phyloP scores from a whole-genome alignment of 2,329 filamentous ascomycete genomes.

The Pochonia chlamydosporia region DNA sequence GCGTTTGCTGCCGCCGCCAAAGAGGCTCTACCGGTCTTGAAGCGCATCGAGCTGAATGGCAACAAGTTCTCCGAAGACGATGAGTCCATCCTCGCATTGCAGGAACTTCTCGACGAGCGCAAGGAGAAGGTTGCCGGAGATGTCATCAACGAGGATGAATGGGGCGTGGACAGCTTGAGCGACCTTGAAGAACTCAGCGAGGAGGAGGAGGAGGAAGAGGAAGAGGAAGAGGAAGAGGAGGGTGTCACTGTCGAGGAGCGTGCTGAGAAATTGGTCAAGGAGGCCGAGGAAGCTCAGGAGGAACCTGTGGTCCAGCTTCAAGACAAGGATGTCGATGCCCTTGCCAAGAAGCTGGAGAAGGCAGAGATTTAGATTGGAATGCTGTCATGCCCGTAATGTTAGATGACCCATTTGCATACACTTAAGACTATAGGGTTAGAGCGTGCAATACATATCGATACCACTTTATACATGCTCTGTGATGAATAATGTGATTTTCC shows the following conservation, averaged over 20 bases:
- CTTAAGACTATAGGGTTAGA: conserved; percentile 11
- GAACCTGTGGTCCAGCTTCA: conserved; percentile 66
- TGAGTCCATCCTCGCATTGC: conserved; percentile 59
- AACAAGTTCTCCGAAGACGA: conserved; percentile 93
- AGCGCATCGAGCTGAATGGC: conserved; percentile 88
- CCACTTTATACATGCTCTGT: conserved; percentile 14
- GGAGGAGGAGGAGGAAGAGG: conserved; percentile 63
- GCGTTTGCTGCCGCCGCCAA: conserved; percentile 64
- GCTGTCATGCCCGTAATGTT: conserved; percentile 1
- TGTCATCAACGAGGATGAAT: conserved; percentile 67
- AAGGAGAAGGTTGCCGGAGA: conserved; percentile 68
- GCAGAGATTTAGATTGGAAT: conserved; percentile 43
- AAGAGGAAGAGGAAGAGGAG: conserved; percentile 63
- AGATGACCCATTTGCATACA: conserved; percentile 4
- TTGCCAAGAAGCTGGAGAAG: conserved; percentile 72
- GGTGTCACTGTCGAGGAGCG: conserved; percentile 56
- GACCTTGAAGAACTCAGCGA: conserved; percentile 76
- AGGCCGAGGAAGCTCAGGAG: conserved; percentile 66
- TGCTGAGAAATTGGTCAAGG: conserved; percentile 63
- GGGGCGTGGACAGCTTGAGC: conserved; percentile 80
- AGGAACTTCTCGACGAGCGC: conserved; percentile 66
- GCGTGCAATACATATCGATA: conserved; percentile 24
- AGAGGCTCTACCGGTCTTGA: conserved; percentile 65
- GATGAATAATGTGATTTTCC: not conserved
- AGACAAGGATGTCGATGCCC: conserved; percentile 73